Percentiles rank a stretch among this genome's conserved stretches.
Evolutionary conservation across 345 rosid genomes (phyloP).

Genomic region (Boechera retrofracta): DNA sequence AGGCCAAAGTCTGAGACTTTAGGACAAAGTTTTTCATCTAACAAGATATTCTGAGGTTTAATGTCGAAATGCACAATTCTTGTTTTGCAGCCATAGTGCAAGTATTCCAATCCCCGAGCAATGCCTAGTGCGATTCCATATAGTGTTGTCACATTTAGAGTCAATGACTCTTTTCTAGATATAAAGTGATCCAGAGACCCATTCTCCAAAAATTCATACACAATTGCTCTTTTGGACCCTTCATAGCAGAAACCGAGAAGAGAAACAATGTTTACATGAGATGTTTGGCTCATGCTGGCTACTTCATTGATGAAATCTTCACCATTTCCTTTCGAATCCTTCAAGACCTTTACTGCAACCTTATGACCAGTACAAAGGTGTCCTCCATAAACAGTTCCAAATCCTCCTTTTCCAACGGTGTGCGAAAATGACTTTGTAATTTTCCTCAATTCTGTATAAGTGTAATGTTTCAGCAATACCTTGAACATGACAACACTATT

Average conservation of each 20-base stretch:
- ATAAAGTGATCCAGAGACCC: not conserved
- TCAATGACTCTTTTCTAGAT: not conserved
- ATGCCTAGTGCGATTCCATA: conserved; percentile 14
- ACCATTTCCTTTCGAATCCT: conserved; percentile 1
- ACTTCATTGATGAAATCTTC: conserved; percentile 28
- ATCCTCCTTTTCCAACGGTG: conserved; percentile 4
- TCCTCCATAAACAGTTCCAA: conserved; percentile 11
- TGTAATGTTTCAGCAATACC: not conserved
- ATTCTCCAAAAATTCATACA: conserved; percentile 21
- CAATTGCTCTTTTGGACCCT: not conserved
- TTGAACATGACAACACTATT: not conserved
- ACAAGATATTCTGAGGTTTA: conserved; percentile 62
- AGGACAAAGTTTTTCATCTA: conserved; percentile 56
- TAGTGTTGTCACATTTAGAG: not conserved
- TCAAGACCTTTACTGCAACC: conserved; percentile 24
- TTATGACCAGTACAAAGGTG: not conserved
- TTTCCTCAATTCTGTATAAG: not conserved
- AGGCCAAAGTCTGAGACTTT: conserved; percentile 71
- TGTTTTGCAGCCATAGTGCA: conserved; percentile 30
- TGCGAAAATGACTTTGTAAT: conserved; percentile 19
- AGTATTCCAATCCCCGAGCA: conserved; percentile 20
- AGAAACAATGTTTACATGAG: conserved; percentile 30
- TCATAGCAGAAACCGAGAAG: conserved; percentile 4
- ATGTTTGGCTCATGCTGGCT: conserved; percentile 6
- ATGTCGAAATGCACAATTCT: conserved; percentile 66